Evolutionary conservation across 2,329 filamentous ascomycete species (phyloP).

Genomic region (Cercospora sojina): DNA sequence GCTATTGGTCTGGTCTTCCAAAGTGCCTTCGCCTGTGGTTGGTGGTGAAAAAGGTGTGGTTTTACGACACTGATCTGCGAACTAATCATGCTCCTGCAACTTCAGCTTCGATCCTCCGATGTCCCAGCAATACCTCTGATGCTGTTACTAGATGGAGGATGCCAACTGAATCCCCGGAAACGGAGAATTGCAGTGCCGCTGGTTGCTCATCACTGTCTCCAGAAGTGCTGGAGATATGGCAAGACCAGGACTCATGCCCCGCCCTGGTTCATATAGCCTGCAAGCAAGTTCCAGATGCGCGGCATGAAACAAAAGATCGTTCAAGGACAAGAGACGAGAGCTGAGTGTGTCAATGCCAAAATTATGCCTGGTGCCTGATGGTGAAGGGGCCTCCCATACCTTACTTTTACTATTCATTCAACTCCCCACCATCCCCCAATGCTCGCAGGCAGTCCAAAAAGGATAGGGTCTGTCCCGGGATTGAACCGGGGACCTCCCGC

Average conservation of each 20-base stretch:
- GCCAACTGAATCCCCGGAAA: not conserved
- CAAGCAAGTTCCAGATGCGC: not conserved
- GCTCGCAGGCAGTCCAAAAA: not conserved
- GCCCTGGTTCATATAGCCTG: not conserved
- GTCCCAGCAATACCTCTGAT: not conserved
- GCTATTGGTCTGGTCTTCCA: not conserved
- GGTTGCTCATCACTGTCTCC: not conserved
- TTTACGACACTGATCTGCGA: not conserved
- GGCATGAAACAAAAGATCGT: not conserved
- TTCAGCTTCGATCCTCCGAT: not conserved
- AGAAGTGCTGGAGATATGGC: not conserved
- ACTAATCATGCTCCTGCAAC: not conserved
- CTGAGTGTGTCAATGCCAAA: too few species aligned
- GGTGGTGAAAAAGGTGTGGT: not conserved
- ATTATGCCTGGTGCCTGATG: too few species aligned
- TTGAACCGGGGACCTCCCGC: constrained; percentile 17
- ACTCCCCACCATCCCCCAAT: not conserved
- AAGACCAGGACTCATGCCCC: not conserved
- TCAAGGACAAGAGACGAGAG: not conserved
- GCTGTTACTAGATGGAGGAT: not conserved
- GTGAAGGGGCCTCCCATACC: too few species aligned
- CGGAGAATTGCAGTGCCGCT: not conserved
- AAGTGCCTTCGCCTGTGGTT: not conserved
- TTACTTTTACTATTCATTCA: too few species aligned
- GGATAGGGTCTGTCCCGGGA: not conserved